Evolutionary conservation across 2,329 filamentous ascomycete species (phyloP).

Genomic region (Xylariaceae sp.): DNA sequence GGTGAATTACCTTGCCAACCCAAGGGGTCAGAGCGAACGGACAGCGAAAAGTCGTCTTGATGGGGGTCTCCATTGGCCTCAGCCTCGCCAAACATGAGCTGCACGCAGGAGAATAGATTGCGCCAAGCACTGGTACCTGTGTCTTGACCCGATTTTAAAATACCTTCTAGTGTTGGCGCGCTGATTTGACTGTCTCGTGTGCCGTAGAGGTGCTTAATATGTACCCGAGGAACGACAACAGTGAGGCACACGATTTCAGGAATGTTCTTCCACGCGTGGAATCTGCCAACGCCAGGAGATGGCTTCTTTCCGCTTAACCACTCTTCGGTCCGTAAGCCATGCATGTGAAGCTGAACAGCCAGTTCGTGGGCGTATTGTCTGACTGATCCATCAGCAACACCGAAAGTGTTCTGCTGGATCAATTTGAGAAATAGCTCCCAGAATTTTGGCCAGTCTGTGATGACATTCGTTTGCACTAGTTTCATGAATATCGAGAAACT

Average conservation of each 20-base stretch:
- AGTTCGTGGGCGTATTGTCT: too few relatives aligned
- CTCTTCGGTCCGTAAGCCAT: constrained; percentile 23
- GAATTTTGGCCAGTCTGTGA: constrained; percentile 30
- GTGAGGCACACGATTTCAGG: constrained; percentile 25
- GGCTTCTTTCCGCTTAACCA: constrained; percentile 24
- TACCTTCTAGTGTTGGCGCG: constrained; percentile 12
- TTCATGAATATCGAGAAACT: constrained; percentile 37
- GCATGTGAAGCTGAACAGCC: constrained; percentile 30
- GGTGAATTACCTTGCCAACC: constrained; percentile 35
- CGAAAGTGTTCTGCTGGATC: constrained; percentile 24
- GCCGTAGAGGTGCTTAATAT: constrained; percentile 8
- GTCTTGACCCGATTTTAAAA: constrained; percentile 1
- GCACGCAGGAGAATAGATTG: constrained; percentile 24
- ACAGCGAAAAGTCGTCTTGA: constrained; percentile 28
- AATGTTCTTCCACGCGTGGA: constrained; percentile 34
- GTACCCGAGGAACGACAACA: constrained; percentile 13
- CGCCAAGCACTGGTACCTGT: neutral
- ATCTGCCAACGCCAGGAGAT: constrained; percentile 18
- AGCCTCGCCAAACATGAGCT: constrained; percentile 37
- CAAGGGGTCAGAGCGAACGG: constrained; percentile 29
- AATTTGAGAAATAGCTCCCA: constrained; percentile 25
- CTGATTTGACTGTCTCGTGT: constrained; percentile 2
- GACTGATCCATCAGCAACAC: too few relatives aligned
- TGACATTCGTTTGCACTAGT: constrained; percentile 28
- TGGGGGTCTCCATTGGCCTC: constrained; percentile 18